These are phyloP conservation scores for Aspergillus bombycis DNA, from an alignment of 2,329 filamentous ascomycete species.

Conservation along the genomic window DNA sequence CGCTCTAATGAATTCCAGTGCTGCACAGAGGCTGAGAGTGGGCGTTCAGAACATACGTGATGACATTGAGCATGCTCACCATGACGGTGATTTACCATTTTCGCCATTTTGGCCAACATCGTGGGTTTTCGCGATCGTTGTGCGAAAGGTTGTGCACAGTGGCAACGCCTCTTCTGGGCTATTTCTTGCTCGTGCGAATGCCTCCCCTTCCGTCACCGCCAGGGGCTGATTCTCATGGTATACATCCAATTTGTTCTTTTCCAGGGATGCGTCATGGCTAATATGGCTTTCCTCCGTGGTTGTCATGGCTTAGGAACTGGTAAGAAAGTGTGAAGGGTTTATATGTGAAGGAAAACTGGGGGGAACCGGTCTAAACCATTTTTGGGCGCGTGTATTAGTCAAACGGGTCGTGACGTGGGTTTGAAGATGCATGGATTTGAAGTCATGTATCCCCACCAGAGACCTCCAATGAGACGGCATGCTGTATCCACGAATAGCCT, in stretches of 20 bases:
- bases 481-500: not conserved
- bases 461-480: not conserved
- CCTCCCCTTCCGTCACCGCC: constrained; percentile 28
- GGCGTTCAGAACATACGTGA: constrained; percentile 24
- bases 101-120: constrained; percentile 42
- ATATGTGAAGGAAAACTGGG: not conserved
- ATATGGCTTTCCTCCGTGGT: not conserved
- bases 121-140: constrained; percentile 40
- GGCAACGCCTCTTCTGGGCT: constrained; percentile 28
- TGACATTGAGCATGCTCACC: constrained; percentile 40
- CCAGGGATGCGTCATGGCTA: not conserved
- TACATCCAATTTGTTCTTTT: constrained; percentile 21
- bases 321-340: not conserved
- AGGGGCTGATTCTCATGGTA: constrained; percentile 19
- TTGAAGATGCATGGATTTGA: not conserved
- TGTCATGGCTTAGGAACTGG: not conserved
- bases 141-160: constrained; percentile 23
- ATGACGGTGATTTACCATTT: constrained; percentile 49
- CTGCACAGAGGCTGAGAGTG: not conserved
- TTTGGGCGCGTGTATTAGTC: not conserved
- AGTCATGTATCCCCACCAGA: not conserved
- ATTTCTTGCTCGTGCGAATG: constrained; percentile 26
- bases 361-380: not conserved
- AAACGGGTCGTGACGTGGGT: not conserved
- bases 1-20: constrained; percentile 17